These are phyloP conservation scores for Primulina tabacum DNA, from an alignment of 257 asterid species.

Conservation along the genomic window DNA sequence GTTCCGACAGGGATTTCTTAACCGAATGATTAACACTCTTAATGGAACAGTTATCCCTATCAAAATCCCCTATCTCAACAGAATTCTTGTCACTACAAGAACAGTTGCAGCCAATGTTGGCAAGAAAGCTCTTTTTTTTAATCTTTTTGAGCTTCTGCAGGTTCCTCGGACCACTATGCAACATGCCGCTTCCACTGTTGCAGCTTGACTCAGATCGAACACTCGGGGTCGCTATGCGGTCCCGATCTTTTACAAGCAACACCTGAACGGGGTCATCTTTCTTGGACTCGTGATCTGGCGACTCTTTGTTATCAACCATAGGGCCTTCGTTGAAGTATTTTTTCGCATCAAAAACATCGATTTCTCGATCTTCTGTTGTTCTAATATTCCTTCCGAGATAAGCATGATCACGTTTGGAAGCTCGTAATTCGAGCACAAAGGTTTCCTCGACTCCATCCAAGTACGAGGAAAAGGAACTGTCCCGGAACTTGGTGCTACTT, in stretches of 20 bases:
- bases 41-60: slow-evolving; percentile 13
- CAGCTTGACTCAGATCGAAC: slow-evolving; percentile 39
- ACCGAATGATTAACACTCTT: not conserved
- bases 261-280: slow-evolving; percentile 18
- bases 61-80: slow-evolving; percentile 32
- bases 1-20: slow-evolving; percentile 3
- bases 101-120: slow-evolving; percentile 38
- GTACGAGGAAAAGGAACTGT: slow-evolving; percentile 37
- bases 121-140: slow-evolving; percentile 33
- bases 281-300: slow-evolving; percentile 12
- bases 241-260: slow-evolving; percentile 13
- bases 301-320: slow-evolving; percentile 2
- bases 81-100: slow-evolving; percentile 40
- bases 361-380: slow-evolving; percentile 39
- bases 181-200: slow-evolving; percentile 35
- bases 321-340: slow-evolving; percentile 43
- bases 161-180: slow-evolving; percentile 26
- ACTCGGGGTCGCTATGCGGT: slow-evolving; percentile 32
- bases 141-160: slow-evolving; percentile 16
- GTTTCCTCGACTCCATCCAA: slow-evolving; percentile 31
- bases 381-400: slow-evolving; percentile 18
- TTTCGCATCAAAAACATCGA: slow-evolving; percentile 45
- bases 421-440: slow-evolving; percentile 24
- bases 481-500: slow-evolving; percentile 21
- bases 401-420: slow-evolving; percentile 15